Evolutionary conservation across 2,329 filamentous ascomycete genomes (phyloP), one percentile per base, ranked within the genome.

Genomic region (Fusarium stilboides): DNA sequence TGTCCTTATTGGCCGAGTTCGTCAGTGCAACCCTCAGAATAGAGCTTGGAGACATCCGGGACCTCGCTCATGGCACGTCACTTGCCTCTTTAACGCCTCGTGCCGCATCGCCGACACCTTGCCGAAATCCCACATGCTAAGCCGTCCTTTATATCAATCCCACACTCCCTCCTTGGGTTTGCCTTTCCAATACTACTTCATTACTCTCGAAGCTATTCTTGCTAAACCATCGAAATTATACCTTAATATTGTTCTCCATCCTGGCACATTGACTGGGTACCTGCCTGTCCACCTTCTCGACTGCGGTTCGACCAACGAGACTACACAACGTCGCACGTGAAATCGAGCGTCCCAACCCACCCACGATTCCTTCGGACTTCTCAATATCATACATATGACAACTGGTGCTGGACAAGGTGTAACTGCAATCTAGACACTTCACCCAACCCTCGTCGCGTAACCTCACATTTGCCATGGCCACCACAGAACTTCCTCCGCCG

Each of bases 401-500:
- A 24, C 40, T 22, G 44, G 45, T 20, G n/a, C 55, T 28, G 49
- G 15, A 45, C 37, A 60, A 47, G 62, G 19, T 42, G 44, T 31
- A 36, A 59, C 56, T 42, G 54, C 62, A 53, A 57, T 43, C 46
- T 24, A 45, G 26, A 52, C 49, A 34, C 26, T 22, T 52, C 26
- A 19, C 52, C 31, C 26, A 36, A 22, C 37, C n/a, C 15, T 39
- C 40, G 17, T 37, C 22, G 40, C 53, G 44, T 34, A 42, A 44
- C 52, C 43, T 19, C 28, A 14, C 39, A 26, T 56, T 54, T 71
- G 68, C 36, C 61, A 79, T 79, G 77, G 58, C 73, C 33, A 67
- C 71, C 42, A 65, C 72, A 24, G 67, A 72, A 56, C 74, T 87
- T 66, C 66, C 77, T 54, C 77, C 82, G 50, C 86, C 86, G 39